Evolutionary conservation across 2,329 filamentous ascomycete genomes (phyloP), one percentile per base, ranked within the genome.

Genomic region (Fusarium secorum): DNA sequence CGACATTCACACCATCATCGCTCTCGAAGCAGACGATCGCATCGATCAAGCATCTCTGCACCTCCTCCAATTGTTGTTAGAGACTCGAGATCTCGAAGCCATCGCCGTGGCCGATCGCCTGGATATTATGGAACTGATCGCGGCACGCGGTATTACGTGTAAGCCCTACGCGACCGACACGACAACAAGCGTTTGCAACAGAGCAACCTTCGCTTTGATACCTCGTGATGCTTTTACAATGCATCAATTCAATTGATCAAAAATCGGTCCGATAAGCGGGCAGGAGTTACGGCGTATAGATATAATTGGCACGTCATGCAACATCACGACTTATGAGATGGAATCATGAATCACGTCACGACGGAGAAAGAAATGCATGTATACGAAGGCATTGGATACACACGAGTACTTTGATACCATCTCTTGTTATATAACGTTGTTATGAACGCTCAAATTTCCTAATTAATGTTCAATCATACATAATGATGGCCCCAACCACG

Each of bases 51-150:
- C 24, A 41, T 77, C 3, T 77, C 76, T 6, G 59, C 60, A 2
- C 76, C 77, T 9, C 69, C 77, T 14, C 73, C 71, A 1, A 68
- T 77, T 8, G 67, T 77, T 13, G 48, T 77, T 8, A 51, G 64
- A 11, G 66, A 72, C 3, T 68, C 74, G 9, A 67, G 52, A n/a
- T 68, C 74, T 28, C 65, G 74, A 15, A 76, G 71, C 13, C 63
- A 69, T 28, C 68, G 36, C 7, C 66, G 66, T 22, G 61, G 64
- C 3, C 51, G 57, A 10, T 74, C 74, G 7, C 68, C 74, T 4
- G 60, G 64, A 8, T 51, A 73, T 8, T 46, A 67, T 22, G 73
- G 74, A 8, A 53, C 61, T 20, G 64, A 72, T 24, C 60, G 74
- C 7, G 49, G 72, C 28, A 54, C 66, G 8, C 61, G 70, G 10